phyloP scores from a whole-genome alignment of 805 yeast species.

The Schwanniomyces vanrijiae region DNA sequence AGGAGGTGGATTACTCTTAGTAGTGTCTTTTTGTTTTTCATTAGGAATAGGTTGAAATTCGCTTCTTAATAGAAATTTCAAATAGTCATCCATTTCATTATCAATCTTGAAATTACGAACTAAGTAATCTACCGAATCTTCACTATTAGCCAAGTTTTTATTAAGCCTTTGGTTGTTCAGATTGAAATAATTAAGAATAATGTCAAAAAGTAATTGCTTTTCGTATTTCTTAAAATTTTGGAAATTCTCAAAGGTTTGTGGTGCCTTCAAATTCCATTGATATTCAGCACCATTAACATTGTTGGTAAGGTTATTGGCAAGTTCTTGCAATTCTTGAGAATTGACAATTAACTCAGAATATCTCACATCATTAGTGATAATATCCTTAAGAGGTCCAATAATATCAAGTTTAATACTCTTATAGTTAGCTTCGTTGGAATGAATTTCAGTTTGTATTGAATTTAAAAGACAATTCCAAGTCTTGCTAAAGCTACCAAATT shows the following conservation, averaged over 20 bases:
- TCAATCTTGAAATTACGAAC: conserved; percentile 45
- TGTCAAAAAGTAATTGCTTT: conserved; percentile 60
- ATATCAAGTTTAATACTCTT: conserved; percentile 53
- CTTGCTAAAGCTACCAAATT: conserved; percentile 42
- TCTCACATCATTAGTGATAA: conserved; percentile 51
- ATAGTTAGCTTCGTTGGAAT: conserved; percentile 49
- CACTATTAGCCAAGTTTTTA: conserved; percentile 42
- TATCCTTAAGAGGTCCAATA: conserved; percentile 52
- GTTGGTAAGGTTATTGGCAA: conserved; percentile 23
- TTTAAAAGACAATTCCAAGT: conserved; percentile 48
- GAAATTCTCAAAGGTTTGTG: conserved; percentile 70
- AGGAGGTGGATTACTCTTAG: background rate
- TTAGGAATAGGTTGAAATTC: conserved; percentile 14
- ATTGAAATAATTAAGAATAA: conserved; percentile 60
- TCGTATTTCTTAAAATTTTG: conserved; percentile 66
- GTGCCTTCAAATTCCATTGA: conserved; percentile 78
- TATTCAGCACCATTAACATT: conserved; percentile 38
- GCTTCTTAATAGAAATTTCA: conserved; percentile 30
- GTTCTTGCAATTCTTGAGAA: conserved; percentile 44
- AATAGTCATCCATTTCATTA: conserved; percentile 37
- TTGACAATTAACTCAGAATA: conserved; percentile 56
- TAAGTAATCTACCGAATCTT: conserved; percentile 63
- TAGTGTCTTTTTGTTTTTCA: background rate
- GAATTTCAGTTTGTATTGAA: conserved; percentile 49
- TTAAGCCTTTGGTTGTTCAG: conserved; percentile 23